Base-by-base conservation (phyloP, 2,329 filamentous ascomycete species). In the Colletotrichum sp. region DNA sequence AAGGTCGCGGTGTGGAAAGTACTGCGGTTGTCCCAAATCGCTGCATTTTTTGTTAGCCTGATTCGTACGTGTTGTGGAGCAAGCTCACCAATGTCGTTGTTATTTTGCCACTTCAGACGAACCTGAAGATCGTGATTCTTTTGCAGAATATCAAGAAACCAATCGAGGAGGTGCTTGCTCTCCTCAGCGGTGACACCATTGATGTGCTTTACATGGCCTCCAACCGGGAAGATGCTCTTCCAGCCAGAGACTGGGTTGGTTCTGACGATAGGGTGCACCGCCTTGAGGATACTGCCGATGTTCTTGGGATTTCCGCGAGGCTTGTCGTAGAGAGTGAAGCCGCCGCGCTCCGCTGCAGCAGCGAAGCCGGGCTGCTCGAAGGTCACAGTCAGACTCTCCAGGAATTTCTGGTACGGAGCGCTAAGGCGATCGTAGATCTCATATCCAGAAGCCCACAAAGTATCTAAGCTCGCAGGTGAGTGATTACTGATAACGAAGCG, bases 221-320 rank as follows among this genome's bases (percentile, higher is more conserved):
- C 87, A 10, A 89, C 80, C 1, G 86, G 83, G 68, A 85, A 88
- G 32, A 88, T 75, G 0, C 84, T 84, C 79, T 88, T 93, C 91
- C 91, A 93, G 0, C 91, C 91, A 0, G 91, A 92, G 0, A 93
- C 90, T 0, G 91, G 91, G 70, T 93, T 92, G 0, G 91, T 93
- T 13, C 91, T 86, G 7, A 92, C 85, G 1, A 92, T 87, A 1
- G 91, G 90, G 76, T 93, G 91, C 1, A 86, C 82, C 0, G 90
- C 87, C 12, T 79, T 80, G 44, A 93, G 83, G 6, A 87, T 83
- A 21, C 79, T 82, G 3, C 89, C 91, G 2, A 88, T 81, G 75
- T 93, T 93, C 7, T 75, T 78, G 0, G 82, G 81, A 21, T 79
- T 71, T 3, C 86, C 86, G 12, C 86, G 78, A 3, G 82, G 78